A percentile compares a stretch with the other conserved stretches of the same genome.
phyloP scores from a whole-genome alignment of 441 rosid genomes.

The Pelargonium australe region DNA sequence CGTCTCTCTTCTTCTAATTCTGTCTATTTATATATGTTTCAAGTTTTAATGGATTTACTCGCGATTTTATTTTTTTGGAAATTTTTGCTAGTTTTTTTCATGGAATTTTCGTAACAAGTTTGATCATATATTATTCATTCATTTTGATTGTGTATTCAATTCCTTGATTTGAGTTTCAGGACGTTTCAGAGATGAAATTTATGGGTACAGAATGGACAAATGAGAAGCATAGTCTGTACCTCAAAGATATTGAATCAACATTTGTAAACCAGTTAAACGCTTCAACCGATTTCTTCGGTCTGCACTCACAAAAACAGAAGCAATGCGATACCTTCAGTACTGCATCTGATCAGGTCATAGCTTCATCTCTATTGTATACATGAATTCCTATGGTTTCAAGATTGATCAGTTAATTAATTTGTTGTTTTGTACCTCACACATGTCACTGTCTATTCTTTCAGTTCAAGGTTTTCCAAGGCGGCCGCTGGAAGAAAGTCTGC shows the following conservation, averaged over 20 bases:
- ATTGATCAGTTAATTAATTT: slow-evolving; percentile 8
- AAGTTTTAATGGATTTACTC: not conserved
- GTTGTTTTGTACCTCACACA: not conserved
- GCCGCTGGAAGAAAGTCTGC: slow-evolving; percentile 45
- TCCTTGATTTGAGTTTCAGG: slow-evolving; percentile 26
- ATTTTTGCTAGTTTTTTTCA: not conserved
- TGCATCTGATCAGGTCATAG: slow-evolving; percentile 34
- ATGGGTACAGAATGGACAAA: slow-evolving; percentile 25
- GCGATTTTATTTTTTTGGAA: too few relatives aligned
- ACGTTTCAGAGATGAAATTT: slow-evolving; percentile 19
- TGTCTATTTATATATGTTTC: not conserved
- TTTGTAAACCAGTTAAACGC: slow-evolving; percentile 24
- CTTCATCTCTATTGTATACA: not conserved
- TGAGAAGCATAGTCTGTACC: slow-evolving; percentile 28
- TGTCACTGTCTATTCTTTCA: slow-evolving; percentile 1
- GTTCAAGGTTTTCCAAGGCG: slow-evolving; percentile 38
- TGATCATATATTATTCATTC: not conserved
- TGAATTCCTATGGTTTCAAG: not conserved
- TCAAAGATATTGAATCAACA: slow-evolving; percentile 25
- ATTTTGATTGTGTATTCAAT: too few relatives aligned
- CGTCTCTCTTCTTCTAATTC: not conserved
- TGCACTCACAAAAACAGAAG: slow-evolving; percentile 16
- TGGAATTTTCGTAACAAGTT: not conserved
- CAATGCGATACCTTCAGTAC: slow-evolving; percentile 13
- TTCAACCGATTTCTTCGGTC: slow-evolving; percentile 18